phyloP scores from a whole-genome alignment of 1,284 basidiomycete genomes.

The Sporisorium sorghi region DNA sequence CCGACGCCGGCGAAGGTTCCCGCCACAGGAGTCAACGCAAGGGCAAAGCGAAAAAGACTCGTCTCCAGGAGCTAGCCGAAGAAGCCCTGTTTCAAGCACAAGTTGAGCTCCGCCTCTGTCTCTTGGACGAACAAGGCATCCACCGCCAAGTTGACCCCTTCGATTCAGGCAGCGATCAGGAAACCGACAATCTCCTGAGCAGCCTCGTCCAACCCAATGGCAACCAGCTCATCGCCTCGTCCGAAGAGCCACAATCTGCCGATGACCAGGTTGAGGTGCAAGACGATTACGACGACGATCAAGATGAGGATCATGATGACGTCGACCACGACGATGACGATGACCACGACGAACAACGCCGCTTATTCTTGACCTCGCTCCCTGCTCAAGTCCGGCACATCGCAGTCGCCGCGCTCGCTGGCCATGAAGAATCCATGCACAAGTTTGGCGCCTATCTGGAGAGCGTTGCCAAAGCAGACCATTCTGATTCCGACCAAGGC shows the following conservation, averaged over 20 bases:
- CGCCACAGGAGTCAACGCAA: constrained; percentile 47
- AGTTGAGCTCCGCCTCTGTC: constrained; percentile 46
- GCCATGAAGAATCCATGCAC: constrained; percentile 9
- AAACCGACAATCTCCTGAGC: constrained; percentile 19
- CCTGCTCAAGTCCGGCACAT: constrained; percentile 23
- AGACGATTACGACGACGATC: constrained; percentile 13
- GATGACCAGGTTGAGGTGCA: constrained; percentile 15
- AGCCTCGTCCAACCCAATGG: constrained; percentile 13
- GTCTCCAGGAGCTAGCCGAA: constrained; percentile 49
- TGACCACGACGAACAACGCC: constrained; percentile 21
- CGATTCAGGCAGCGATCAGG: constrained; percentile 30
- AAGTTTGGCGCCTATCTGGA: constrained; percentile 25
- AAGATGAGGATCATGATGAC: constrained; percentile 16
- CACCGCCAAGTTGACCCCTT: constrained; percentile 45
- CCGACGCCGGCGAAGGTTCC: constrained; percentile 45
- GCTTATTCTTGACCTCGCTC: constrained; percentile 11
- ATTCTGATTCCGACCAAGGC: constrained; percentile 16
- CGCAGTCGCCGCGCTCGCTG: constrained; percentile 24
- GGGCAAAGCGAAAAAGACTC: constrained; percentile 59
- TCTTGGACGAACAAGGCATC: constrained; percentile 49
- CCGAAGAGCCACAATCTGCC: constrained; percentile 12
- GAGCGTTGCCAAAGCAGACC: constrained; percentile 26
- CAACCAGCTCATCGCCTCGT: constrained; percentile 4
- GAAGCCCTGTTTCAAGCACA: constrained; percentile 46
- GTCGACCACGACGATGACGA: constrained; percentile 19